Evolutionary conservation across 495 filamentous ascomycete species (phyloP), one percentile per base, ranked within the genome.

Genomic region (Tuber microsphaerosporum): DNA sequence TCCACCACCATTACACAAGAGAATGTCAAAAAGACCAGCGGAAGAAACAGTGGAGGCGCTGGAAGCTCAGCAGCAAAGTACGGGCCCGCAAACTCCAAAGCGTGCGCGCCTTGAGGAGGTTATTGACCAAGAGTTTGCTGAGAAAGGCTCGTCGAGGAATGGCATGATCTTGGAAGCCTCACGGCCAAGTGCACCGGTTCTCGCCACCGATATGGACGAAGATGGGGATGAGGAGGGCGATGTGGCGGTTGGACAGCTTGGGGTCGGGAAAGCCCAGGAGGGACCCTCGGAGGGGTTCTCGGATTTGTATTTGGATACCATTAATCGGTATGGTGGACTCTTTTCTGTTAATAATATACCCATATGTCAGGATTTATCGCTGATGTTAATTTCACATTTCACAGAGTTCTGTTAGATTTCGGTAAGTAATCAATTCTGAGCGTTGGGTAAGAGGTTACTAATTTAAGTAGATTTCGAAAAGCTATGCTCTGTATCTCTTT

Each of bases 301-400:
- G 75, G 96, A 99, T 84, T 89, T 99, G 44, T 99, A 99, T 83
- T 92, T 99, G 72, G 96, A 99, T 84, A 98, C 94, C 3, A 94
- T 99, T 84, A 90, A 97, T 85, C 93, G 95, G 80, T 81, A 51
- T 70, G 80, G 72, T 26, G 37, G 12, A 34, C 56, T 7, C 56
- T 42, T 48, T 73, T 48, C 43, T 9, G 7, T 5, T 17, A 45
- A 41, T 37, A 56, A 31, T 19, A 39, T 22, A 41, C 34, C 31
- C 2, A 8, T 19, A 43, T 37, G 12, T 20, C 5, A 2, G n/a
- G 20, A 34, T 44, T 42, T 65, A 65, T 71, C 31, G 48, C 77
- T 80, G 42, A 80, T 56, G 71, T 75, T 72, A 17, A 45, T 34
- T 46, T 41, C 39, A 41, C 39, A 41, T 41, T 5, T 20, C 39